Base-by-base conservation (phyloP, 2,329 filamentous ascomycete genomes). In the Emericellopsis atlantica region DNA sequence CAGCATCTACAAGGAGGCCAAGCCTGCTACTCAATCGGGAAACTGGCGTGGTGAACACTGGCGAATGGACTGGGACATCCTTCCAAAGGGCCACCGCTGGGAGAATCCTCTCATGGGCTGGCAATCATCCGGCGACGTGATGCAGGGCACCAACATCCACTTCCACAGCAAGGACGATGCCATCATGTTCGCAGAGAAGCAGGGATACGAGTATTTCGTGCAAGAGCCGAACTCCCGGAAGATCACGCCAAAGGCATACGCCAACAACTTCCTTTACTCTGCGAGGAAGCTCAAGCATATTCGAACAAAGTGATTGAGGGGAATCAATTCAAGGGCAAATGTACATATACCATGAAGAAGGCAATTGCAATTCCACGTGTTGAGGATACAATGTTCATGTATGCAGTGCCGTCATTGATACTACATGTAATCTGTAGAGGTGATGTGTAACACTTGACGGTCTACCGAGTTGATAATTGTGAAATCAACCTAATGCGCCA, bases 21-120 rank as follows among this genome's bases (percentile, higher is more conserved):
- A 98, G 67, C 79, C 92, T n/a, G 90, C 92, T 31, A 95, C 90
- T 35, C 92, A 98, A 65, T 96, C 90, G 29, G 90, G 92, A 48
- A 76, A 79, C 53, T 95, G 86, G 84, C 80, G 85, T 57, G 69
- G 76, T 42, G 78, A 84, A 58, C 76, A 83, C 55, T 98, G 92
- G 92, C 82, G 89, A 39, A 93, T 98, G 88, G 92, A 98, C 62
- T 98, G 92, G 92, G 92, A 98, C 60, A 79, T 94, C 38, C 72
- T 96, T 26, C 66, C 73, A 53, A 95, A 93, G 69, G 92, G 92
- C 46, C 86, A 95, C 65, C 78, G 92, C 53, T 98, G 92, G 93
- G 92, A 98, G 70, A 98, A 98, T 66, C 86, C 84, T 37, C 66
- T 98, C 60, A 98, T 98, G 78, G 92, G 92, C 45, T 98, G 93